Percentiles rank a stretch among this genome's conserved stretches.
Evolutionary conservation across 1,284 basidiomycete genomes (phyloP).

Genomic region (Somion occarium): DNA sequence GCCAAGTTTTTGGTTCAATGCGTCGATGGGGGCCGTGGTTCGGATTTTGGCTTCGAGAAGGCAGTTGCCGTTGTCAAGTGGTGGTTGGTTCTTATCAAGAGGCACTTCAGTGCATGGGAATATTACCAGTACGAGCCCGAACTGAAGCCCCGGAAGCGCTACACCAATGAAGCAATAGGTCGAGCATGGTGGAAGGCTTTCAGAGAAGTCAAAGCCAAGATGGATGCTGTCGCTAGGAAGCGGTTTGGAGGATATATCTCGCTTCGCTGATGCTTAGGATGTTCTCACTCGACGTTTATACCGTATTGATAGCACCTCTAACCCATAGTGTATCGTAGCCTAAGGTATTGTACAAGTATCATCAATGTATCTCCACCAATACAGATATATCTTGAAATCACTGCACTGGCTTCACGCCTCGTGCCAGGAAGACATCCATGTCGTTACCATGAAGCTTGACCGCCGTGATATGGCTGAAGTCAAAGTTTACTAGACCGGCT

Average conservation of each 20-base stretch:
- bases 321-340: no score
- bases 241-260: constrained; percentile 64
- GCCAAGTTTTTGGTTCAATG: constrained; percentile 63
- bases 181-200: constrained; percentile 77
- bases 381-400: background rate
- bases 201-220: constrained; percentile 52
- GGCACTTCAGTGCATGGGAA: constrained; percentile 53
- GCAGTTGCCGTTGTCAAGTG: constrained; percentile 69
- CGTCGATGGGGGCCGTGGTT: constrained; percentile 44
- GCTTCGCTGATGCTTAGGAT: constrained; percentile 19
- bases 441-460: constrained; percentile 31
- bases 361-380: no score
- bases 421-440: constrained; percentile 46
- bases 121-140: constrained; percentile 29
- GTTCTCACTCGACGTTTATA: no score
- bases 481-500: constrained; percentile 41
- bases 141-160: constrained; percentile 24
- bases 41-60: constrained; percentile 62
- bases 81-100: constrained; percentile 68
- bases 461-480: constrained; percentile 30
- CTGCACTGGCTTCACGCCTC: constrained; percentile 32
- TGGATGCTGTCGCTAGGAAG: constrained; percentile 55
- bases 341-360: no score
- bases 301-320: no score
- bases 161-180: constrained; percentile 40